A percentile compares a stretch with the other conserved stretches of the same genome.
Evolutionary conservation across 805 yeast genomes (phyloP).

Genomic region (Cyberlindnera petersonii): DNA sequence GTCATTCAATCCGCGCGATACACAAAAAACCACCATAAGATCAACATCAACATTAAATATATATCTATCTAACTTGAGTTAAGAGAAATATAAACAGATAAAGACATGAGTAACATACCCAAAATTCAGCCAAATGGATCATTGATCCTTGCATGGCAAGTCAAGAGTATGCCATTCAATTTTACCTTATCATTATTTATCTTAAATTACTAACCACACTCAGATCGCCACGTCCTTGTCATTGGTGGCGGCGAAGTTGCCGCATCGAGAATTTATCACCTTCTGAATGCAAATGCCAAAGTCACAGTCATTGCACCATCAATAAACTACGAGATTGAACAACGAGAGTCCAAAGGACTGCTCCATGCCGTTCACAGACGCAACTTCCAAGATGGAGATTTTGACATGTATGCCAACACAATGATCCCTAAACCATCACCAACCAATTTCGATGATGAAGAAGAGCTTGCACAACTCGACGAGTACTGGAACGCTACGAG

Average conservation of each 20-base stretch:
- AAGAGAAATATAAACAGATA: no score
- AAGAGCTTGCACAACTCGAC: slow-evolving; percentile 28
- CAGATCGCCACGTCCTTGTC: slow-evolving; percentile 58
- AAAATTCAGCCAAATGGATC: slow-evolving; percentile 44
- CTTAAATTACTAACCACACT: slow-evolving; percentile 4
- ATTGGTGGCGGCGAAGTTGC: slow-evolving; percentile 83
- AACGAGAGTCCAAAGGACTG: slow-evolving; percentile 37
- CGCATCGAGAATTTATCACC: slow-evolving; percentile 59
- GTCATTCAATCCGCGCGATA: no score
- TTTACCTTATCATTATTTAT: no score
- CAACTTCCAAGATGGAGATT: slow-evolving; percentile 44
- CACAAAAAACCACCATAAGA: no score
- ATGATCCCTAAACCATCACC: slow-evolving; percentile 9
- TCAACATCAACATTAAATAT: no score
- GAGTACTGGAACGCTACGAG: slow-evolving; percentile 29
- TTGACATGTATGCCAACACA: slow-evolving; percentile 43
- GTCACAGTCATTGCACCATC: slow-evolving; percentile 58
- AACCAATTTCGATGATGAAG: slow-evolving; percentile 12
- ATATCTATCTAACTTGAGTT: no score
- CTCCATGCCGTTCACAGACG: slow-evolving; percentile 40
- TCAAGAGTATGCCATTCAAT: slow-evolving; percentile 40
- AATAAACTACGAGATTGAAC: slow-evolving; percentile 33
- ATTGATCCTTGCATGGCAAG: slow-evolving; percentile 71
- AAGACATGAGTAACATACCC: no score
- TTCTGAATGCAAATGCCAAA: slow-evolving; percentile 65